Evolutionary conservation across 768 basidiomycete genomes (phyloP).

Genomic region (Mycena albidolilacea): DNA sequence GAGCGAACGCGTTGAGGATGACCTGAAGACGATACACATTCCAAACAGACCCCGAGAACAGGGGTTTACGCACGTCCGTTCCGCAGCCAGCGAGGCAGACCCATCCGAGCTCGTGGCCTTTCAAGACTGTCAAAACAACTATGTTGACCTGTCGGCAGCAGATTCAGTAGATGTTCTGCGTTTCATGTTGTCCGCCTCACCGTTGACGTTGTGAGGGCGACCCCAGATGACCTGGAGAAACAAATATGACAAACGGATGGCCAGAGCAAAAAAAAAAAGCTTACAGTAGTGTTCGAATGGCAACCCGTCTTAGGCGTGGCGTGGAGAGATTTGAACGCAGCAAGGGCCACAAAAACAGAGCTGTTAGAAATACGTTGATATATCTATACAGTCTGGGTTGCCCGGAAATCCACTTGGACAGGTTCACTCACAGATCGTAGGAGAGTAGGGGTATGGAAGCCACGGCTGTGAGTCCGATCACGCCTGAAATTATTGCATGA

Average conservation of each 20-base stretch:
- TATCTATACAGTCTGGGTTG: conserved; percentile 31
- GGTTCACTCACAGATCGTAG: conserved; percentile 26
- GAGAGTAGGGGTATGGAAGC: conserved; percentile 20
- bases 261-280: conserved; percentile 15
- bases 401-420: conserved; percentile 36
- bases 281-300: conserved; percentile 53
- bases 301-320: conserved; percentile 47
- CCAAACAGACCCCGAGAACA: not conserved
- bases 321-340: conserved; percentile 43
- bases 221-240: conserved; percentile 20
- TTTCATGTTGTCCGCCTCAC: not conserved
- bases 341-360: conserved; percentile 56
- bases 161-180: not conserved
- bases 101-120: conserved; percentile 35
- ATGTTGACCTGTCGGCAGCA: conserved; percentile 14
- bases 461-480: conserved; percentile 19
- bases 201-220: conserved; percentile 32
- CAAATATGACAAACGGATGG: not conserved
- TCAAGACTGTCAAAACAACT: conserved; percentile 31
- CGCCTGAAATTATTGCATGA: conserved; percentile 1
- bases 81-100: conserved; percentile 31
- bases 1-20: conserved; percentile 23
- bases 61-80: conserved; percentile 21
- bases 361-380: conserved; percentile 46
- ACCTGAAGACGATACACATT: conserved; percentile 1